These are phyloP conservation scores for Pleurotus tuber-regium DNA, from an alignment of 768 basidiomycete genomes.

Conservation along the genomic window DNA sequence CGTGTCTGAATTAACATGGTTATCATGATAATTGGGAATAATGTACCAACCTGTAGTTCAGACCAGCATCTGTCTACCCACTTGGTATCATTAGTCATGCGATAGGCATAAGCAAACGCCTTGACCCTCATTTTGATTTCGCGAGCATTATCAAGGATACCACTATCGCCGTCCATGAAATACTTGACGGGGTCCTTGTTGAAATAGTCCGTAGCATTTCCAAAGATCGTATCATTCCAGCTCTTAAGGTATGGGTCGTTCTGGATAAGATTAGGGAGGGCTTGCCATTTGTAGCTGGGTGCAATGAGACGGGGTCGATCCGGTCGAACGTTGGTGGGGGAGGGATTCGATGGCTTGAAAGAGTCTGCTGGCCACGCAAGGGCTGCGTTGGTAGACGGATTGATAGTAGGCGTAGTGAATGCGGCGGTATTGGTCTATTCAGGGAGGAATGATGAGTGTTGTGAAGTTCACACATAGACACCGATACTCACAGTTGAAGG, in stretches of 20 bases:
- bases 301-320: constrained; percentile 92
- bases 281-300: constrained; percentile 88
- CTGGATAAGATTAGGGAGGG: constrained; percentile 71
- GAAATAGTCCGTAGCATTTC: constrained; percentile 79
- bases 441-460: constrained; percentile 12
- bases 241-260: constrained; percentile 80
- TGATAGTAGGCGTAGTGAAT: constrained; percentile 72
- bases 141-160: constrained; percentile 89
- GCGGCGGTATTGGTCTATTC: constrained; percentile 71
- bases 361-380: constrained; percentile 81
- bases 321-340: constrained; percentile 57
- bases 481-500: constrained; percentile 74
- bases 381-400: constrained; percentile 45
- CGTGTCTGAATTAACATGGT: neutral
- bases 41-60: constrained; percentile 72
- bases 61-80: constrained; percentile 86
- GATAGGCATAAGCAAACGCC: constrained; percentile 87
- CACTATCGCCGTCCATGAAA: constrained; percentile 76
- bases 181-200: constrained; percentile 65
- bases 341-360: constrained; percentile 63
- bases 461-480: neutral
- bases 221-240: constrained; percentile 92
- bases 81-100: constrained; percentile 87
- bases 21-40: neutral
- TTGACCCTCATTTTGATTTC: constrained; percentile 90